Conservation (phyloP, 495 filamentous ascomycete genomes). For the Tuber umbilicatum region DNA sequence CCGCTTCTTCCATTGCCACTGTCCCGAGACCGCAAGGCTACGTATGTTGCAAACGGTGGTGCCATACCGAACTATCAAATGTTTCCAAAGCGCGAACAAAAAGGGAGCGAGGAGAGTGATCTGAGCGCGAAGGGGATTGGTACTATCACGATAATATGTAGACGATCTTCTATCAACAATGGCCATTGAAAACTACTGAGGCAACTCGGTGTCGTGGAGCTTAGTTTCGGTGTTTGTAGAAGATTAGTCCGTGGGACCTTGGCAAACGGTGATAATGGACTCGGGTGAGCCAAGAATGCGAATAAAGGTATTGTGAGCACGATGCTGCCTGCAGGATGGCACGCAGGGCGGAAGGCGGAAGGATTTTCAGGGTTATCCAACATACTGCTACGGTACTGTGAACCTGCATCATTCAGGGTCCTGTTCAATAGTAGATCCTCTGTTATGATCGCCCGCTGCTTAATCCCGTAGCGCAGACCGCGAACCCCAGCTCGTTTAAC, state of each 20-base stretch:
- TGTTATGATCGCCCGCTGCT: neutral
- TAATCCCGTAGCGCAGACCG: neutral
- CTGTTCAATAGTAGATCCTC: neutral
- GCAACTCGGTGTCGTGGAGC: neutral
- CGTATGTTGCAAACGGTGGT: neutral
- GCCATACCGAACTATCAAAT: neutral
- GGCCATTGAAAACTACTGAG: neutral
- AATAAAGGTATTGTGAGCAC: neutral
- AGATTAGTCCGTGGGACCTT: neutral
- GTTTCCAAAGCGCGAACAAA: neutral
- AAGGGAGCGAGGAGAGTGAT: neutral
- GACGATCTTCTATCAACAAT: neutral
- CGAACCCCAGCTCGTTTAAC: neutral
- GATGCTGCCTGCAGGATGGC: neutral
- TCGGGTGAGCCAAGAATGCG: neutral
- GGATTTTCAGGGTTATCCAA: neutral
- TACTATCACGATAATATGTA: neutral
- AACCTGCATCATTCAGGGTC: neutral
- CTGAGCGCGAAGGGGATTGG: neutral
- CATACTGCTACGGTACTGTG: neutral
- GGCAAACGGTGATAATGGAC: neutral
- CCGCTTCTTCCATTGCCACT: neutral
- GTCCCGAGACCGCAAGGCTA: neutral
- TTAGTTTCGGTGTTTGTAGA: neutral
- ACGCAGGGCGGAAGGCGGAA: neutral